Evolutionary conservation across 2,329 filamentous ascomycete genomes (phyloP), one percentile per base, ranked within the genome.

Genomic region (Gaeumannomyces sp.): DNA sequence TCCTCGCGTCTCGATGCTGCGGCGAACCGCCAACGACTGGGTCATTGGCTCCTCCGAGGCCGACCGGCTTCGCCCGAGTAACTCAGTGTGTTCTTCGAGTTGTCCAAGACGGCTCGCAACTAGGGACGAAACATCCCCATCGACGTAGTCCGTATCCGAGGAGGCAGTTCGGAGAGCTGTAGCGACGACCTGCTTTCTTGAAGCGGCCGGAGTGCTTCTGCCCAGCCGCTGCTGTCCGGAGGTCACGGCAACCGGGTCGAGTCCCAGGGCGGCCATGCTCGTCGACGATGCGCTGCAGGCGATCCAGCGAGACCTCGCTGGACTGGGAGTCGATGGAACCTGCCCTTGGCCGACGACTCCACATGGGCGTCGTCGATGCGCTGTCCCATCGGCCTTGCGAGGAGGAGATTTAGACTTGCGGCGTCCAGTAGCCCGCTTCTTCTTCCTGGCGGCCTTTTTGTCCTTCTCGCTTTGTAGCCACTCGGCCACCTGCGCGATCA

Each of bases 101-200:
- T 97, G 77, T 98, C 94, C 27, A 98, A 82, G 60, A 89, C 81
- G 10, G 87, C 92, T 97, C 92, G 69, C 93, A 96, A 68, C 85
- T 87, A 0, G 94, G 94, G 1, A 96, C 92, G n/a, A 91, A 25
- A 87, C 82, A 67, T 97, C 92, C n/a, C 86, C 86, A 68, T 97
- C 93, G 22, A 86, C 79, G 69, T 89, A 91, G 66, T 98, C 94
- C 0, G 93, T 96, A 70, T 97, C 94, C 0, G 92, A 95, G 0
- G 92, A 94, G 5, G 81, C 83, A 1, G 79, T 77, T 19, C 79
- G 81, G 74, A 80, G 71, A 78, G 77, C 27, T 75, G 76, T 53
- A 76, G 65, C 7, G 74, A 74, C 38, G 73, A 72, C 62, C 75
- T 73, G 71, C 69, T 81, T 71, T 76, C 71, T 72, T 81, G 76